A percentile compares a stretch with the other conserved stretches of the same genome.
Evolutionary conservation across 75 land plant genomes (phyloP).

Genomic region (Adiantum capillusveneris): DNA sequence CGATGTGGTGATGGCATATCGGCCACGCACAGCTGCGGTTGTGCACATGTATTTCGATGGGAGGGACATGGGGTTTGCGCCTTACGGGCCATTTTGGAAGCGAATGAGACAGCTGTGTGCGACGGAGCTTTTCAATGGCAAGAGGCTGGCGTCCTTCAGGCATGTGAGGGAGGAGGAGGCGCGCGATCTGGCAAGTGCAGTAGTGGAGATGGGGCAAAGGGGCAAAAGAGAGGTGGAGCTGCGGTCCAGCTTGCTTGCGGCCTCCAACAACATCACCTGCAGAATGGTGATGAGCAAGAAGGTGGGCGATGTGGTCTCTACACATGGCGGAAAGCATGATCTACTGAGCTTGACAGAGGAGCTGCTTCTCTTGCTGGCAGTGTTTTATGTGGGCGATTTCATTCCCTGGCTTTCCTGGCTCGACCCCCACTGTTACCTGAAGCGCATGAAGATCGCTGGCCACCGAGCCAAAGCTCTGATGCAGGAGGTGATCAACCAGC

Average conservation of each 20-base stretch:
- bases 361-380: neutral
- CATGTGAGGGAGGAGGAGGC: constrained; percentile 22
- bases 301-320: neutral
- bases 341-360: constrained; percentile 1
- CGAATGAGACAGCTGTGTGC: constrained; percentile 21
- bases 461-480: neutral
- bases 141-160: constrained; percentile 17
- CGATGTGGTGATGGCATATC: constrained; percentile 25
- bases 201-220: neutral
- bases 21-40: constrained; percentile 11
- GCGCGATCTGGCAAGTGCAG: constrained; percentile 7
- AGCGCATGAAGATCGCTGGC: neutral
- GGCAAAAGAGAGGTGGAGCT: neutral
- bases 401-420: constrained; percentile 8
- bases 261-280: neutral
- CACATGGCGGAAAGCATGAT: too few species aligned
- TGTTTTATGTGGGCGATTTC: constrained; percentile 11
- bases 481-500: too few species aligned
- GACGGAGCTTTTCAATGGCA: constrained; percentile 23
- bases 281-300: neutral
- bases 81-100: constrained; percentile 34
- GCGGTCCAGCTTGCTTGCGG: neutral
- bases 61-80: constrained; percentile 19
- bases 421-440: neutral
- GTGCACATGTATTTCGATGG: constrained; percentile 1